Evolutionary conservation across 148 eudicot species (phyloP).

Genomic region (Rhododendron vialii): DNA sequence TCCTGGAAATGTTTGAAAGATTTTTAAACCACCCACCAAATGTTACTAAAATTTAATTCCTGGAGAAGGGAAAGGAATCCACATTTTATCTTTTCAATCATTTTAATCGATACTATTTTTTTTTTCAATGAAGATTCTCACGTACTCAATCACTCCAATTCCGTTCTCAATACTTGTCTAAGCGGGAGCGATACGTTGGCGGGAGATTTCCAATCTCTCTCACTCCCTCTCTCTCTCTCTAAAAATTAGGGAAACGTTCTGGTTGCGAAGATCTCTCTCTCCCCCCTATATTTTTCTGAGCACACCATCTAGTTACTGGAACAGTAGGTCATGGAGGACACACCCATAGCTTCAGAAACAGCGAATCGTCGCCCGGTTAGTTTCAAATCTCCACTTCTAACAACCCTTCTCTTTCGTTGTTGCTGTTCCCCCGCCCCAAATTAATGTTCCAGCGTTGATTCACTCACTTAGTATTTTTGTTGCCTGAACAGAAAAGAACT

Average conservation of each 20-base stretch:
- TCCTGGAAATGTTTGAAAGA: too few species aligned
- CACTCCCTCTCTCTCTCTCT: background rate
- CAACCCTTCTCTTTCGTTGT: background rate
- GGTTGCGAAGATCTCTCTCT: background rate
- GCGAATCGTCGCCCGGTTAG: slow-evolving; percentile 56
- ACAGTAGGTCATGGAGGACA: slow-evolving; percentile 43
- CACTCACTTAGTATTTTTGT: background rate
- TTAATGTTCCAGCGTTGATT: background rate
- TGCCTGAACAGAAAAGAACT: slow-evolving; percentile 56
- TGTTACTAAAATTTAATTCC: too few species aligned
- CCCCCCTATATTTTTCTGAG: background rate
- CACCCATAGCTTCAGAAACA: slow-evolving; percentile 37
- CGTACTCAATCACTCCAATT: background rate
- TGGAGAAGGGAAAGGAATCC: too few species aligned
- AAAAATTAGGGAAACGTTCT: background rate
- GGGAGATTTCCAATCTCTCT: background rate
- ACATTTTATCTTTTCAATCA: too few species aligned
- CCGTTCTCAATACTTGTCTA: background rate
- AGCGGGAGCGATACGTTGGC: background rate
- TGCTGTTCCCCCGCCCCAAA: background rate
- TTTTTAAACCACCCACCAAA: too few species aligned
- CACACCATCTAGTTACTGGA: background rate
- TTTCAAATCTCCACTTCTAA: background rate
- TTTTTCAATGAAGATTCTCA: too few species aligned
- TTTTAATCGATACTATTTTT: too few species aligned